phyloP scores from a whole-genome alignment of 179 eudicot genomes.

The Spinacia oleracea region DNA sequence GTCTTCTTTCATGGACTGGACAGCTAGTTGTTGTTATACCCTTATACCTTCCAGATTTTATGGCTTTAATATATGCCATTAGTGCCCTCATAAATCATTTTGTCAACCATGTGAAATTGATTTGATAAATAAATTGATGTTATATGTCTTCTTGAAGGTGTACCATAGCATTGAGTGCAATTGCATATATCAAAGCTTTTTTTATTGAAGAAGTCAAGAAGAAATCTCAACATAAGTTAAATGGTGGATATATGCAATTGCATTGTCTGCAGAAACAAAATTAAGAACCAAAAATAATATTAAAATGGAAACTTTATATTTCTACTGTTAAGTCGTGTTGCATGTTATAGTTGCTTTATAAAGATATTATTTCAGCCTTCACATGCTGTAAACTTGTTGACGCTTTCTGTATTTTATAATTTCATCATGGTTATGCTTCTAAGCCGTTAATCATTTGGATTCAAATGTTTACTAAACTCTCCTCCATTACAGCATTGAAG shows the following conservation, averaged over 20 bases:
- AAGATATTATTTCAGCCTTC: neutral
- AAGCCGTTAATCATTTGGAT: neutral
- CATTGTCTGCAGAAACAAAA: neutral
- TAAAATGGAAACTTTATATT: neutral
- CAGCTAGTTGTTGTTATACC: neutral
- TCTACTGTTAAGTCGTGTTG: neutral
- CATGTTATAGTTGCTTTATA: neutral
- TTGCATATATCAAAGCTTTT: neutral
- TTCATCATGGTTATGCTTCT: neutral
- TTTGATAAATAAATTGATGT: neutral
- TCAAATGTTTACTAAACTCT: conserved; percentile 11
- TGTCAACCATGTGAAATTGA: neutral
- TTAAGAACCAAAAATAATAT: neutral
- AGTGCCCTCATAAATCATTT: neutral
- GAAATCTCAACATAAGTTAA: neutral
- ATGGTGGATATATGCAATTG: neutral
- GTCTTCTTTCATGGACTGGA: neutral
- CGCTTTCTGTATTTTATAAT: neutral
- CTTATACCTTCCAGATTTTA: neutral
- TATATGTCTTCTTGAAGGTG: neutral
- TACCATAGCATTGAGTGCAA: neutral
- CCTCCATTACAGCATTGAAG: conserved; percentile 65
- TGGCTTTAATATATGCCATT: neutral
- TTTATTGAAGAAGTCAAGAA: neutral
- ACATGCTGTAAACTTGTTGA: neutral